Base-by-base conservation (phyloP, 169 alveolate species). In the Plasmodium reichenowi region DNA sequence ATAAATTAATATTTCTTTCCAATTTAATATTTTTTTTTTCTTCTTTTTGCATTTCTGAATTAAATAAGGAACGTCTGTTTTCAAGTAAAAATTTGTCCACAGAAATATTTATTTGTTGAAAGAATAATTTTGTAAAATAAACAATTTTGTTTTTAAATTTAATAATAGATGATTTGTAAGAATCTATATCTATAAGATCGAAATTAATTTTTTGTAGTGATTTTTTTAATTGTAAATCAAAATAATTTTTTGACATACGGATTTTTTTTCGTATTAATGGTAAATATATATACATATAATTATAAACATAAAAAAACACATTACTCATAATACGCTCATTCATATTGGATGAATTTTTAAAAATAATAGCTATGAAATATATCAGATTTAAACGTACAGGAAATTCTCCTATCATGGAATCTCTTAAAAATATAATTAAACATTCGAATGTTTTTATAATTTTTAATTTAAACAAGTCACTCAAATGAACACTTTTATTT, bases 301-400 rank as follows among this genome's bases (percentile, higher is more conserved):
- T 86, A 26, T 86, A 72, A 43, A 86, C 92, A 86, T 86, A 71
- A 71, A 74, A 63, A 62, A 86, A 86, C 2, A 86, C 86, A 60
- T 62, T 56, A 66, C 92, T 86, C 92, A 86, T 86, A 26, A 86
- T 58, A 43, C 45, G 38, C 62, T 86, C 92, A 10, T 52, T 86
- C 45, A 47, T 9, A 64, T 48, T 86, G 26, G 47, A 20, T 13
- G 92, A 86, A 15, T 71, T 32, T 38, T 15, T 66, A 67, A 86
- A 86, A 26, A 86, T 50, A 20, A 48, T 20, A 13, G 73, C 72
- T n/a, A 86, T 60, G 24, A 86, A 72, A 15, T 20, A 62, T 58
- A 67, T 86, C 26, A 86, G 12, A 32, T 54, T 86, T 72, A 86
- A 64, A 9, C 92, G 88, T n/a, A 66, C 48, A 12, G 92, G 48